These are phyloP conservation scores for Picea glauca DNA, from an alignment of 75 land plant genomes.

Conservation along the genomic window DNA sequence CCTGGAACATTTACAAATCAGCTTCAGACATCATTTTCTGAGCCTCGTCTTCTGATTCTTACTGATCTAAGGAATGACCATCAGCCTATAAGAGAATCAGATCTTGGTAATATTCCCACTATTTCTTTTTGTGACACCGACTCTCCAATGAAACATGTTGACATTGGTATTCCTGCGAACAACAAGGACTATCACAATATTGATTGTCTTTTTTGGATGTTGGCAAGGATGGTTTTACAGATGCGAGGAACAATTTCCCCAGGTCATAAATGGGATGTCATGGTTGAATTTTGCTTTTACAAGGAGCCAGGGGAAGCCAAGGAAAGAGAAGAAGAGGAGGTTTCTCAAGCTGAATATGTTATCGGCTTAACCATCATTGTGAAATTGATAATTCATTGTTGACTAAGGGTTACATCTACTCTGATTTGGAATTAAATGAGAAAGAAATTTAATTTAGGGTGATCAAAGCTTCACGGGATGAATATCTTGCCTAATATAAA, in stretches of 20 bases:
- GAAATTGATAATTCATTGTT: too few relatives aligned
- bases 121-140: conserved; percentile 92
- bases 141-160: conserved; percentile 82
- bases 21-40: conserved; percentile 70
- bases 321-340: too few relatives aligned
- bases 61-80: conserved; percentile 85
- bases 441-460: too few relatives aligned
- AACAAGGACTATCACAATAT: conserved; percentile 81
- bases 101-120: conserved; percentile 75
- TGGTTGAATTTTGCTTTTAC: too few relatives aligned
- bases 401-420: too few relatives aligned
- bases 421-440: too few relatives aligned
- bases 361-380: too few relatives aligned
- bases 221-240: conserved; percentile 84
- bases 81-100: conserved; percentile 77
- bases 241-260: conserved; percentile 75
- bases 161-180: conserved; percentile 78
- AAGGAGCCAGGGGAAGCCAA: too few relatives aligned
- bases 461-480: too few relatives aligned
- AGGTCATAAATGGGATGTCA: conserved; percentile 80
- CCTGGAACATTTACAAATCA: conserved; percentile 90
- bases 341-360: too few relatives aligned
- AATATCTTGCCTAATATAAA: too few relatives aligned
- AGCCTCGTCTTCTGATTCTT: conserved; percentile 73
- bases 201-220: conserved; percentile 76